phyloP scores from a whole-genome alignment of 2,329 filamentous ascomycete genomes.

The Pseudogymnoascus sp. region DNA sequence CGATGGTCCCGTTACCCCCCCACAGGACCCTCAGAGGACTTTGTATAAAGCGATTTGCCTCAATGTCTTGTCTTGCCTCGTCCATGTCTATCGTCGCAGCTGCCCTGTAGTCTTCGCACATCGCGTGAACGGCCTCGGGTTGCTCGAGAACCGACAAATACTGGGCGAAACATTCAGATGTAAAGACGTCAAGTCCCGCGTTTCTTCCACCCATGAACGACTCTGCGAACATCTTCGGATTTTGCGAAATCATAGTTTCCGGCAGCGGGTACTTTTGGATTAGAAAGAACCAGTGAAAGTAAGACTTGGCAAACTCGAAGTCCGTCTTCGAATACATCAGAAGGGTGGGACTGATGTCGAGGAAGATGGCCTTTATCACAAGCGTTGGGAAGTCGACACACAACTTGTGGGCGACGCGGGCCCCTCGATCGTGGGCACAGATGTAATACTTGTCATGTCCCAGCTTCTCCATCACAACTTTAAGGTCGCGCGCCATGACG shows the following conservation, averaged over 20 bases:
- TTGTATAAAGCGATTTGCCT: conserved; percentile 35
- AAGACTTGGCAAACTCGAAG: conserved; percentile 37
- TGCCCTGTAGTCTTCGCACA: conserved; percentile 50
- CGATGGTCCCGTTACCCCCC: conserved; percentile 41
- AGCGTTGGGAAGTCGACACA: conserved; percentile 35
- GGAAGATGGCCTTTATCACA: conserved; percentile 33
- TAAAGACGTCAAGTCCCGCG: conserved; percentile 30
- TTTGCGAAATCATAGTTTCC: conserved; percentile 36
- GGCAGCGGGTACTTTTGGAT: conserved; percentile 44
- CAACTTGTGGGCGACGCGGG: conserved; percentile 45
- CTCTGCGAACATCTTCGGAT: conserved; percentile 34
- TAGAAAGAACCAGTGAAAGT: conserved; percentile 53
- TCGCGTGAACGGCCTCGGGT: conserved; percentile 35
- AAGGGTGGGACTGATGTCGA: conserved; percentile 48
- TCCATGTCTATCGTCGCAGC: conserved; percentile 44
- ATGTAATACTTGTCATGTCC: conserved; percentile 37
- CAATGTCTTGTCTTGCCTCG: conserved; percentile 38
- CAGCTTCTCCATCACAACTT: conserved; percentile 37
- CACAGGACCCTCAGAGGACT: conserved; percentile 43
- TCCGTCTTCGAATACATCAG: conserved; percentile 41
- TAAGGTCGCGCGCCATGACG: conserved; percentile 40
- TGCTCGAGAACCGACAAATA: conserved; percentile 25
- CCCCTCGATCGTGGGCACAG: conserved; percentile 50
- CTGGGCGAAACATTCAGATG: conserved; percentile 32
- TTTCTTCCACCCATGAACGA: conserved; percentile 27